A percentile compares a stretch with the other conserved stretches of the same genome.
phyloP scores from a whole-genome alignment of 495 filamentous ascomycete genomes.

The Polyplosphaeria fusca region DNA sequence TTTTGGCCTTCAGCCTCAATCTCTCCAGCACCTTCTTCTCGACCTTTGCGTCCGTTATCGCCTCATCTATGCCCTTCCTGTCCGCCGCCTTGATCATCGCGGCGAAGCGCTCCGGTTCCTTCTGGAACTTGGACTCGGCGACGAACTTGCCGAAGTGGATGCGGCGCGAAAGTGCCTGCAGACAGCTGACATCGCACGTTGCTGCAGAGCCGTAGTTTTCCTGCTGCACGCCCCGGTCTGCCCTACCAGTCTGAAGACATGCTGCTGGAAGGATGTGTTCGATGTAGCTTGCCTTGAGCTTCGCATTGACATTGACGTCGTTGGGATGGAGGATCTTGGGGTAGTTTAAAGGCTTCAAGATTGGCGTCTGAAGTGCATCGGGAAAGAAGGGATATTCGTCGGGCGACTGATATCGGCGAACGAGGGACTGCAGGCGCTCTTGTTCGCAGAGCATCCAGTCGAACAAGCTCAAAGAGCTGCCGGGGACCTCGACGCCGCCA shows the following conservation, averaged over 20 bases:
- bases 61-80: constrained; percentile 73
- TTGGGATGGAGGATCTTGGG: constrained; percentile 89
- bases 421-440: constrained; percentile 86
- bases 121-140: constrained; percentile 93
- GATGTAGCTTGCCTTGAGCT: constrained; percentile 82
- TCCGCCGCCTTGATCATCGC: constrained; percentile 75
- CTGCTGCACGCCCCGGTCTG: constrained; percentile 77
- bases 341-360: constrained; percentile 85
- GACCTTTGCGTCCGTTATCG: constrained; percentile 86
- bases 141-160: constrained; percentile 99
- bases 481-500: constrained; percentile 77
- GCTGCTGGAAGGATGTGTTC: constrained; percentile 75
- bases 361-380: constrained; percentile 69
- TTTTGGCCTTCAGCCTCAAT: constrained; percentile 84
- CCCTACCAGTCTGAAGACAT: constrained; percentile 66
- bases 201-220: constrained; percentile 96
- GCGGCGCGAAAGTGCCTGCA: constrained; percentile 86
- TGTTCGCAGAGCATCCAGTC: constrained; percentile 91
- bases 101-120: constrained; percentile 76
- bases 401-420: constrained; percentile 91
- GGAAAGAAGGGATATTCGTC: constrained; percentile 99
- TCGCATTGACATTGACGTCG: constrained; percentile 83
- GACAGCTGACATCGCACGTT: constrained; percentile 81
- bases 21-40: constrained; percentile 90
- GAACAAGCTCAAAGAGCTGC: constrained; percentile 70